Evolutionary conservation across 1,284 basidiomycete genomes (phyloP).

Genomic region (Boletus semigastroideus): DNA sequence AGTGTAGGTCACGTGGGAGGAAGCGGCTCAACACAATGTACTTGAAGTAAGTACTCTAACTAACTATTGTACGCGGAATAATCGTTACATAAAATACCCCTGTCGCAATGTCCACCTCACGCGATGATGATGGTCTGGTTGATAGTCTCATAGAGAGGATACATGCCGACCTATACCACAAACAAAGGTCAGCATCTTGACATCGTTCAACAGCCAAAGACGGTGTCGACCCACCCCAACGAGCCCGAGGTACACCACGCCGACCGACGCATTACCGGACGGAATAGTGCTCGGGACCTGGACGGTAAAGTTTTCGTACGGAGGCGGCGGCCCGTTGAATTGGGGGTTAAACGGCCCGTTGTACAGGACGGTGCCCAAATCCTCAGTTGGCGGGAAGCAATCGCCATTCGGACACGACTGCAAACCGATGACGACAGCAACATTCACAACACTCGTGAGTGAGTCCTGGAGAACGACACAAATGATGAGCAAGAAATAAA

Average conservation of each 20-base stretch:
- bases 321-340: slow-evolving; percentile 18
- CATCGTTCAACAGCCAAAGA: neutral
- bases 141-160: slow-evolving; percentile 21
- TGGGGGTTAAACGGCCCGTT: slow-evolving; percentile 25
- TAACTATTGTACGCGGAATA: too few relatives aligned
- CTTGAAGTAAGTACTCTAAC: too few relatives aligned
- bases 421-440: slow-evolving; percentile 31
- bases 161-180: slow-evolving; percentile 18
- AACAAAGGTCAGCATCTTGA: neutral
- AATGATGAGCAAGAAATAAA: neutral
- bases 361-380: slow-evolving; percentile 29
- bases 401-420: slow-evolving; percentile 24
- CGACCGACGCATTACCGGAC: slow-evolving; percentile 20
- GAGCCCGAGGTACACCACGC: slow-evolving; percentile 24
- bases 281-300: slow-evolving; percentile 12
- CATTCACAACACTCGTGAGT: slow-evolving; percentile 27
- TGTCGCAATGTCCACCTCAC: slow-evolving; percentile 6
- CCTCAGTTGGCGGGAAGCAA: slow-evolving; percentile 13
- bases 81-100: too few relatives aligned
- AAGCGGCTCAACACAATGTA: too few relatives aligned
- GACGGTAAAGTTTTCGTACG: slow-evolving; percentile 32
- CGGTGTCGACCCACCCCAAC: slow-evolving; percentile 22
- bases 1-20: too few relatives aligned
- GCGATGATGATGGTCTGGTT: slow-evolving; percentile 29
- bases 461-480: slow-evolving; percentile 11